Evolutionary conservation across 129 eudicot species (phyloP).

Genomic region (Arctium lappa): DNA sequence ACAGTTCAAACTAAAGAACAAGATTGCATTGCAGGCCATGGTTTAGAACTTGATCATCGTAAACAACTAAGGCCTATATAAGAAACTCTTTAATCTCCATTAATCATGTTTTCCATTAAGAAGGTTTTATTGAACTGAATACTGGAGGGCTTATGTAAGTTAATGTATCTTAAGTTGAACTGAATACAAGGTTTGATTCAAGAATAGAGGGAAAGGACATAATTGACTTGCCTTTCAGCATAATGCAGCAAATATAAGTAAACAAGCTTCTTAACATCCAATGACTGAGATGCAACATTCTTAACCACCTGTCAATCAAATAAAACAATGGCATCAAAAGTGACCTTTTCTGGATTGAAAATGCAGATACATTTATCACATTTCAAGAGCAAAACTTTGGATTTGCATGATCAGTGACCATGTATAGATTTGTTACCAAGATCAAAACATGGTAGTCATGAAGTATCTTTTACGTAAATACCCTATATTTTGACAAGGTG

Average conservation of each 20-base stretch:
- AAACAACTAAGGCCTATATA: background rate
- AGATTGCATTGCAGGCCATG: conserved; percentile 1
- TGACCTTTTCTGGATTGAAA: background rate
- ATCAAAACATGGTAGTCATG: background rate
- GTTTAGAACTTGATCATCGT: background rate
- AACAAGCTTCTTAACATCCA: conserved; percentile 98
- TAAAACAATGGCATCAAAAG: conserved; percentile 7
- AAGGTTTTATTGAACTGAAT: background rate
- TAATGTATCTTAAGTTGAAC: background rate
- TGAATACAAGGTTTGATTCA: conserved; percentile 17
- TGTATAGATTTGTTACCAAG: background rate
- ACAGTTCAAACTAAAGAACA: conserved; percentile 2
- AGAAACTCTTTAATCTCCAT: background rate
- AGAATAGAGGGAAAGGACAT: background rate
- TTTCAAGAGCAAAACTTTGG: background rate
- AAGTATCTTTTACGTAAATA: background rate
- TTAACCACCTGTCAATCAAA: conserved; percentile 79
- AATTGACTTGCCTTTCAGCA: conserved; percentile 81
- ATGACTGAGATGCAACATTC: conserved; percentile 89
- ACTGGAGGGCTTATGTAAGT: conserved; percentile 14
- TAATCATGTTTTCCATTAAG: conserved; percentile 9
- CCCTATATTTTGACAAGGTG: background rate
- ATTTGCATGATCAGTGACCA: background rate
- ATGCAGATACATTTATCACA: background rate
- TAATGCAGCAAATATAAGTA: conserved; percentile 93